phyloP scores from a whole-genome alignment of 306 rosid species.

The Trichosanthes cucumerina region DNA sequence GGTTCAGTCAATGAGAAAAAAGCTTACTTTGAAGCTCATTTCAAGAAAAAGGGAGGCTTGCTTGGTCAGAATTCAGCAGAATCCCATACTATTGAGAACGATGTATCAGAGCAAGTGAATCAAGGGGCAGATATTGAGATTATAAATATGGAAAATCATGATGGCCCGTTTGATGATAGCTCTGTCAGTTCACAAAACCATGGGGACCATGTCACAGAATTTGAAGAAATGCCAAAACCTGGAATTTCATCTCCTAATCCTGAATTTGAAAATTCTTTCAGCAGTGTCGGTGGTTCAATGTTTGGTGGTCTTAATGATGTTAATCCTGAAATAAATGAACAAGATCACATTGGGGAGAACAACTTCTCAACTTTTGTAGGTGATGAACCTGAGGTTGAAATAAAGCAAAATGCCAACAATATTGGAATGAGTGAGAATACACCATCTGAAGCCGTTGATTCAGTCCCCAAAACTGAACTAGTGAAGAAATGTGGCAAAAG shows the following conservation, averaged over 20 bases:
- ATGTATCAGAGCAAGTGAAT: conserved; percentile 21
- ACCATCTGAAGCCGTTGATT: conserved; percentile 13
- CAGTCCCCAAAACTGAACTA: conserved; percentile 20
- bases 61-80: conserved; percentile 24
- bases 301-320: conserved; percentile 10
- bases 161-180: conserved; percentile 29
- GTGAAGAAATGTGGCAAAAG: conserved; percentile 19
- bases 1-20: conserved; percentile 64
- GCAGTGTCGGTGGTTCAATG: conserved; percentile 13
- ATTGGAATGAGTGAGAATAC: conserved; percentile 17
- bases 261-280: conserved; percentile 18
- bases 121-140: conserved; percentile 32
- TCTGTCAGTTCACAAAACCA: conserved; percentile 29
- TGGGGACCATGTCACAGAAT: conserved; percentile 24
- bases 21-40: conserved; percentile 73
- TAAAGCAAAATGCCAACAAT: background rate
- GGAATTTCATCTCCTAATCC: conserved; percentile 22
- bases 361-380: conserved; percentile 11
- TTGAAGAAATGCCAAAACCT: conserved; percentile 27
- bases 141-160: conserved; percentile 21
- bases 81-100: conserved; percentile 23
- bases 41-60: conserved; percentile 52
- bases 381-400: conserved; percentile 3
- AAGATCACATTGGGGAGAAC: conserved; percentile 17
- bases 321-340: conserved; percentile 25